Evolutionary conservation across 768 basidiomycete species (phyloP).

Genomic region (Lactarius deliciosus): DNA sequence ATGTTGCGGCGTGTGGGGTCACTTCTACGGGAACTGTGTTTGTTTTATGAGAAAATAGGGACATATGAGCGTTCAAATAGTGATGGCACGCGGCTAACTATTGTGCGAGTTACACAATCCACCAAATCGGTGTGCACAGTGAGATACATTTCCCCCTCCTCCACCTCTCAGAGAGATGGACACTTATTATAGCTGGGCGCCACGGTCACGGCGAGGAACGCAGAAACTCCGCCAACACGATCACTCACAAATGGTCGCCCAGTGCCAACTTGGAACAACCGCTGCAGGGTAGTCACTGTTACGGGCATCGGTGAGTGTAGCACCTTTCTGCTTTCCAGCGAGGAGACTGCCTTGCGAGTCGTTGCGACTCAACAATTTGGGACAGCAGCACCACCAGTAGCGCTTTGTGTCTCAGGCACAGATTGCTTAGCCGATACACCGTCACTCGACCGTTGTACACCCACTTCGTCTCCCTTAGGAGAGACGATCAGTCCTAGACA

Average conservation of each 20-base stretch:
- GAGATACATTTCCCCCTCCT: constrained; percentile 1
- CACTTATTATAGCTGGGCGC: neutral
- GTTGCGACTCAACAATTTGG: neutral
- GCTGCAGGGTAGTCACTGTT: neutral
- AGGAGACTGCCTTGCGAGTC: neutral
- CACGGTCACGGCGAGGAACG: constrained; percentile 4
- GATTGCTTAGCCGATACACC: neutral
- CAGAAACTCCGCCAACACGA: constrained; percentile 6
- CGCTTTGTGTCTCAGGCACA: neutral
- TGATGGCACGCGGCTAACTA: neutral
- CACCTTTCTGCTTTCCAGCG: neutral
- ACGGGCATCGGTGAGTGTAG: neutral
- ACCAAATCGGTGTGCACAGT: neutral
- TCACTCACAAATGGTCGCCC: constrained; percentile 10
- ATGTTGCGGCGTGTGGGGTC: neutral
- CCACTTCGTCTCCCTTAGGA: neutral
- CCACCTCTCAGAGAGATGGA: no score
- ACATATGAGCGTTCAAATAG: neutral
- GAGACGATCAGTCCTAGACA: neutral
- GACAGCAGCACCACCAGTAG: neutral
- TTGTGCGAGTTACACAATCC: neutral
- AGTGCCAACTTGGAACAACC: constrained; percentile 1
- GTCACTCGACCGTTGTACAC: neutral
- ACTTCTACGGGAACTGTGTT: no score
- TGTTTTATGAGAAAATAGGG: constrained; percentile 1